Base-by-base conservation (phyloP, 352 stramenopile species). In the Phytophthora citrophthora region DNA sequence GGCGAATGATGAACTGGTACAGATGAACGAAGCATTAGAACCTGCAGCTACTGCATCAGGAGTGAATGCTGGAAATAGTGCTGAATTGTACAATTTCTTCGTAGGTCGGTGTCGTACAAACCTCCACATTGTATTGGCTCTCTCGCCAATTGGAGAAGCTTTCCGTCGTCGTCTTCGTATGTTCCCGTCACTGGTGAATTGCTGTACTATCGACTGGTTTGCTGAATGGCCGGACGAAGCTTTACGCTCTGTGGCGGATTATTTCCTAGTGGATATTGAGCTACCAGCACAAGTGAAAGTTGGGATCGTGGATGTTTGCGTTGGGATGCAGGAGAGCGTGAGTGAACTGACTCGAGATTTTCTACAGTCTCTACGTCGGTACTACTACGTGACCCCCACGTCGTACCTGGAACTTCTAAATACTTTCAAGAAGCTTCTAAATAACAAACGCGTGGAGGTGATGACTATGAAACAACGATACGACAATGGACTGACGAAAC, bases 171-270 rank as follows among this genome's bases (percentile, higher is more conserved):
- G 95, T 5, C 74, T 98, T 45, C 88, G 95, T 7, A 99, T 98
- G 94, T 99, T 99, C 61, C 96, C 96, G 20, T 97, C 95, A 20
- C 82, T 98, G 2, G 94, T 99, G 4, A 98, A 98, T 66, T 99
- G 95, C 70, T 98, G 94, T 63, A 98, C 95, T 36, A 98, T 99
- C 58, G 95, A 99, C 51, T 99, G 95, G 95, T 99, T 99, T 71
- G 91, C 92, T 0, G 94, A 98, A 53, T 99, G 96, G 96, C 96
- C 96, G 0, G 81, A 97, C 44, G 94, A 99, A 72, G 96, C 96
- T 13, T 74, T 99, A 44, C 84, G 88, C 12, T 97, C 87, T 3
- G 96, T 99, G 6, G 96, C 94, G 9, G 81, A 96, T 34, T 88
- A 97, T 62, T 98, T 98, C 55, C 74, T 99, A 1, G 77, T 95